These are phyloP conservation scores for Microdochium nivale DNA, from an alignment of 2,329 filamentous ascomycete species.

Conservation along the genomic window DNA sequence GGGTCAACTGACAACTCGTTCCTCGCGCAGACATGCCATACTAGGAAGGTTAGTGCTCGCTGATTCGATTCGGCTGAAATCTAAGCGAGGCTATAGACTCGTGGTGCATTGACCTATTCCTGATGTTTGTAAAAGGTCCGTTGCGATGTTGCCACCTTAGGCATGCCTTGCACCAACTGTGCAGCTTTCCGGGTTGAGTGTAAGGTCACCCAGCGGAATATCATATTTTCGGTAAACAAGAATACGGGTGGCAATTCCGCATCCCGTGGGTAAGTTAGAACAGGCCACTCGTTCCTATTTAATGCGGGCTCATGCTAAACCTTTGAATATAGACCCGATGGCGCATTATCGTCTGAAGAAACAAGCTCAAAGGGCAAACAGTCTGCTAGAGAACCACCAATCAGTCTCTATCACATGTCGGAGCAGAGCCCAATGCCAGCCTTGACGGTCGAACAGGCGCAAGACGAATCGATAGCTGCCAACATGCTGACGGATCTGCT, in stretches of 20 bases:
- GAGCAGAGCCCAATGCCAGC: slow-evolving; percentile 73
- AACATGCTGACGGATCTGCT: slow-evolving; percentile 72
- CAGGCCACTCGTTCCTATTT: background rate
- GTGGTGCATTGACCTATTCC: slow-evolving; percentile 4
- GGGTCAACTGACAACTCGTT: slow-evolving; percentile 11
- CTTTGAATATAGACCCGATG: background rate
- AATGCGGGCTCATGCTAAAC: background rate
- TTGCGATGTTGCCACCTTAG: slow-evolving; percentile 92
- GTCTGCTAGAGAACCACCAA: slow-evolving; percentile 32
- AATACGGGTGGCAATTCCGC: slow-evolving; percentile 58
- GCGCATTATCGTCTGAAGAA: background rate
- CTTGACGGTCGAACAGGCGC: slow-evolving; percentile 72
- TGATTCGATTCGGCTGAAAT: too few relatives aligned
- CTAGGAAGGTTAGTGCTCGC: slow-evolving; percentile 69
- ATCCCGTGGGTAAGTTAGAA: background rate
- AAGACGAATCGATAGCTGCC: slow-evolving; percentile 68
- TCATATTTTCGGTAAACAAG: slow-evolving; percentile 57
- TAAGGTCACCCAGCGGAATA: slow-evolving; percentile 91
- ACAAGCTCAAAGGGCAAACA: slow-evolving; percentile 15
- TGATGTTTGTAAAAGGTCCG: slow-evolving; percentile 57
- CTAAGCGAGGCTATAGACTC: slow-evolving; percentile 1
- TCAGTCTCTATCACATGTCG: slow-evolving; percentile 53
- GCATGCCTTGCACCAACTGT: slow-evolving; percentile 96
- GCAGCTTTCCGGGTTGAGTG: slow-evolving; percentile 98
- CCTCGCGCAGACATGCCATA: slow-evolving; percentile 73